Conservation (phyloP, 495 filamentous ascomycete species). For the Daldinia grandis region DNA sequence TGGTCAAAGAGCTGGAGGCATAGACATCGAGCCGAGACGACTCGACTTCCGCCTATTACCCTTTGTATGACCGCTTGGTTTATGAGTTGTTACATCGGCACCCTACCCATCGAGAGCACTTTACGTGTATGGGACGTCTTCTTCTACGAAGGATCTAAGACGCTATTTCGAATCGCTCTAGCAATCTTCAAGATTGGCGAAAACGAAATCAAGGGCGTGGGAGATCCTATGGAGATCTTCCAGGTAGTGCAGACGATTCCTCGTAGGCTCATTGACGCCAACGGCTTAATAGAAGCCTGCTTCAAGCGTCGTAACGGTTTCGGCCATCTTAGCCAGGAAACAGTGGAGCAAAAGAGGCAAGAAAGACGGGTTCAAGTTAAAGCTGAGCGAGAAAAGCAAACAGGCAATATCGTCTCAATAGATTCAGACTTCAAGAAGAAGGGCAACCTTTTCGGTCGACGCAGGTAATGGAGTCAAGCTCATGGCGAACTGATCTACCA, state of each 20-base stretch:
- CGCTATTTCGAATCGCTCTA: constrained; percentile 91
- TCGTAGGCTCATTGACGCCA: constrained; percentile 79
- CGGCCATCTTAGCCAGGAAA: constrained; percentile 76
- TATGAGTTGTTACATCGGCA: constrained; percentile 96
- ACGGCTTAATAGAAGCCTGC: constrained; percentile 79
- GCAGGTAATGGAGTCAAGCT: constrained; percentile 43
- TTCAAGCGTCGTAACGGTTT: constrained; percentile 83
- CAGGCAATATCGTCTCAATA: constrained; percentile 24
- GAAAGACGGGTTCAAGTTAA: constrained; percentile 62
- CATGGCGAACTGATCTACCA: constrained; percentile 45
- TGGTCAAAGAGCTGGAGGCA: constrained; percentile 50
- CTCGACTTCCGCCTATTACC: constrained; percentile 84
- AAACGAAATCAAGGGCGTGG: constrained; percentile 77
- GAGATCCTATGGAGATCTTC: constrained; percentile 95
- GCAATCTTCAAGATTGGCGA: constrained; percentile 94
- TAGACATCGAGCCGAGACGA: constrained; percentile 47
- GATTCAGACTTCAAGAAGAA: constrained; percentile 47
- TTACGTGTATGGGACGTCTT: constrained; percentile 95
- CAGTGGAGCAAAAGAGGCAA: constrained; percentile 67
- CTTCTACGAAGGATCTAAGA: constrained; percentile 95
- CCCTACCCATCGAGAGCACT: constrained; percentile 86
- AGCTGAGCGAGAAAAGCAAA: constrained; percentile 51
- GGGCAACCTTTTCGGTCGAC: constrained; percentile 52
- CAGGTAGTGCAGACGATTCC: constrained; percentile 94
- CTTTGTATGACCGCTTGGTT: constrained; percentile 98